These are phyloP conservation scores for Debaryomyces subglobosus DNA, from an alignment of 1,139 yeast species.

Conservation along the genomic window DNA sequence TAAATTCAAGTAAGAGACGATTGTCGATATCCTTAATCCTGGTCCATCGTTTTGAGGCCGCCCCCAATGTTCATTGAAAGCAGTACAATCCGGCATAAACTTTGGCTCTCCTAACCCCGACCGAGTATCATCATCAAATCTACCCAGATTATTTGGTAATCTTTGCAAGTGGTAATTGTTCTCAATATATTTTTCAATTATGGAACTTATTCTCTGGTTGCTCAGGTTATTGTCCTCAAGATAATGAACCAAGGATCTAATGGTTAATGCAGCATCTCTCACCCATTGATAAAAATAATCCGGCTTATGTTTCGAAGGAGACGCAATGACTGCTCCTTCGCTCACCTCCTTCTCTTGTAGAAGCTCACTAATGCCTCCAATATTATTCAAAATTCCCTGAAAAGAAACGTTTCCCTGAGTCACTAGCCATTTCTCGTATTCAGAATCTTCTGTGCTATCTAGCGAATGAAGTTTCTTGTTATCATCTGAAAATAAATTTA, in stretches of 20 bases:
- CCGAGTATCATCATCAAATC: slow-evolving; percentile 43
- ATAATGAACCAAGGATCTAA: slow-evolving; percentile 62
- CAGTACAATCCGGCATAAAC: slow-evolving; percentile 63
- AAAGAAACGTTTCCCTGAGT: slow-evolving; percentile 56
- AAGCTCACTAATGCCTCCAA: slow-evolving; percentile 53
- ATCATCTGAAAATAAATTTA: neutral
- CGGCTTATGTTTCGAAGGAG: slow-evolving; percentile 71
- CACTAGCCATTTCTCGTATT: slow-evolving; percentile 60
- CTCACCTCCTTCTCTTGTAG: slow-evolving; percentile 42
- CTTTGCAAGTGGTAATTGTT: slow-evolving; percentile 66
- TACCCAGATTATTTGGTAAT: slow-evolving; percentile 68
- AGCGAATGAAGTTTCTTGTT: neutral
- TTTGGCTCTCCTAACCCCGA: slow-evolving; percentile 89
- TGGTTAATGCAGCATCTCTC: slow-evolving; percentile 85
- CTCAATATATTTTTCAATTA: slow-evolving; percentile 63
- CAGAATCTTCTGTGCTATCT: slow-evolving; percentile 18
- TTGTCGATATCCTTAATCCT: slow-evolving; percentile 72
- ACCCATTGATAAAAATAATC: slow-evolving; percentile 90
- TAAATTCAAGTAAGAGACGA: slow-evolving; percentile 56
- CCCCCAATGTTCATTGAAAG: slow-evolving; percentile 78
- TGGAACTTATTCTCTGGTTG: slow-evolving; percentile 27
- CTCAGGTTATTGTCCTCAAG: slow-evolving; percentile 40
- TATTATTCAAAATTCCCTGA: slow-evolving; percentile 58
- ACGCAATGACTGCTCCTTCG: slow-evolving; percentile 79
- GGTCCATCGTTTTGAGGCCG: slow-evolving; percentile 98